Base-by-base conservation (phyloP, 2,329 filamentous ascomycete species). In the Beauveria bassiana region DNA sequence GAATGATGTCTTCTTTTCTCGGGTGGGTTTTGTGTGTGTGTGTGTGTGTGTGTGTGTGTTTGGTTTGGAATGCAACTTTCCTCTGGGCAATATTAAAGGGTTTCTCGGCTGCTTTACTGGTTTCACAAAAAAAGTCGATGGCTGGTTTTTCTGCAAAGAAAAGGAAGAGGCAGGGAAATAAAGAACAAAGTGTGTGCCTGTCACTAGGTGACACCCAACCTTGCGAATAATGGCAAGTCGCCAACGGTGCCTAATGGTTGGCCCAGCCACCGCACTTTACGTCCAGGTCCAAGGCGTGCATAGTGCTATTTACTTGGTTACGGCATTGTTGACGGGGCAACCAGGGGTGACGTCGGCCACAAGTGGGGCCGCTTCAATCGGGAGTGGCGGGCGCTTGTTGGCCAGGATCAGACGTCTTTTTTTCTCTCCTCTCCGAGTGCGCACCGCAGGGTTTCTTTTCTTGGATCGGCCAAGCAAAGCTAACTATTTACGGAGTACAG, bases 181-280 rank as follows among this genome's bases (percentile, higher is more conserved):
- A n/a, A 47, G 34, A 22, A 5, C 14, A 26, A 28, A 20, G 4
- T 43, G 20, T 14, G 22, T n/a, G 9, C n/a, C n/a, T n/a, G 16
- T 43, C 42, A 38, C 34, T 38, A 5, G 26, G 18, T 16, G 5
- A 22, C 34, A 10, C 28, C 59, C 50, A 61, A 61, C 59, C 59
- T 54, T 54, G 59, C 42, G 60, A 45, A 45, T 62, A 52, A 20
- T 16, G 22, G 22, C 47, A 12, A 12, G 20, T 24, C 26, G n/a
- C 31, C 24, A 55, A 28, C 38, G 59, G 52, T 61, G 59, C 59
- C 59, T 50, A 49, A 54, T 38, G 65, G 67, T 70, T 70, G 67
- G 69, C 68, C 70, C 69, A 72, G 69, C 70, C 70, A 70, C 70
- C 62, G 58, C 61, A 59, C 65, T 70, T 70, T 67, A 5, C 34